A percentile compares a stretch with the other conserved stretches of the same genome.
phyloP scores from a whole-genome alignment of 1,284 basidiomycete species.

The Tylopilus sp. region DNA sequence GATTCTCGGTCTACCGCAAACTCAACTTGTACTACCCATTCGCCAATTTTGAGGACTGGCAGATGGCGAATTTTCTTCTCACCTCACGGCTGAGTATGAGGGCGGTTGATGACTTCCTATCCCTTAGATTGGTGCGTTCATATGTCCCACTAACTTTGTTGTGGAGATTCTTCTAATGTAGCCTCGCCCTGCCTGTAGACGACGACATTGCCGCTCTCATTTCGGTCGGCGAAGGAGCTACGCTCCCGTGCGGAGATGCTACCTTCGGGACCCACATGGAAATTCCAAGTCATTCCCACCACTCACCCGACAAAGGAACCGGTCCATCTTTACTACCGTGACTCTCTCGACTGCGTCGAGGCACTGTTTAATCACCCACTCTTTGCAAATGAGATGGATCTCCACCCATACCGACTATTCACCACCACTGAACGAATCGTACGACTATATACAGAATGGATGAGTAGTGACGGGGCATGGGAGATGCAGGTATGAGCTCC shows the following conservation, averaged over 20 bases:
- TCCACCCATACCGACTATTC: not conserved
- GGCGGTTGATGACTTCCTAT: not conserved
- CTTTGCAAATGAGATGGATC: not conserved
- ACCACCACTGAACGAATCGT: not conserved
- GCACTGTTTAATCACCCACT: not conserved
- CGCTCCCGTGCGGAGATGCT: not conserved
- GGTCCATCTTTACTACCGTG: not conserved
- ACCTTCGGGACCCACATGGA: not conserved
- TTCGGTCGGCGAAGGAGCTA: not conserved
- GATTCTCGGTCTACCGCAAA: no score
- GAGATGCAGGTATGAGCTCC: no score
- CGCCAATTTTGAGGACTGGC: no score
- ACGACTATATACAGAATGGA: not conserved
- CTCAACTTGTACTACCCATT: no score
- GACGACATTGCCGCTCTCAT: not conserved
- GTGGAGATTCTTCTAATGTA: no score
- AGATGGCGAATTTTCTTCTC: slow-evolving; percentile 3
- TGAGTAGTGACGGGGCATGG: no score
- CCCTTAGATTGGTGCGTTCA: no score
- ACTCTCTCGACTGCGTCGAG: not conserved
- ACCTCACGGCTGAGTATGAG: slow-evolving; percentile 1
- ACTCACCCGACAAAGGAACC: not conserved
- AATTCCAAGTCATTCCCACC: not conserved
- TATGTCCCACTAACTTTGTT: no score
- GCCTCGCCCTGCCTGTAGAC: not conserved